Evolutionary conservation across 2,329 filamentous ascomycete genomes (phyloP).

Genomic region (Trichophyton rubrum): DNA sequence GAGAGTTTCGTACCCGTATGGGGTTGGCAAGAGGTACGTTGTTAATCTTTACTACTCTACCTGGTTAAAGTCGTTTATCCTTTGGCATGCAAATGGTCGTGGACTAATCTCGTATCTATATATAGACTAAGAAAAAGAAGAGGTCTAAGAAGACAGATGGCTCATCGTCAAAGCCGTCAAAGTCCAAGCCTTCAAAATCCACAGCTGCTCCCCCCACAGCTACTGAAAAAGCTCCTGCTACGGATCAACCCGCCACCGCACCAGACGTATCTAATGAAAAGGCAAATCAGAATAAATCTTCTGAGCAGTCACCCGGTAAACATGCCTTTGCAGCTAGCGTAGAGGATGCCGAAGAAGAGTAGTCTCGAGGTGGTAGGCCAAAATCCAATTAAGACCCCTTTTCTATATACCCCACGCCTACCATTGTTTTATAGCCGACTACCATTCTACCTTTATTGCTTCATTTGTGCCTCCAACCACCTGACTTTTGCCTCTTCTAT

Average conservation of each 20-base stretch:
- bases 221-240: neutral
- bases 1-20: constrained; percentile 92
- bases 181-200: neutral
- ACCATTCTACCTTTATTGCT: neutral
- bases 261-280: constrained; percentile 19
- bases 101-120: constrained; percentile 9
- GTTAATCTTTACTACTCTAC: constrained; percentile 18
- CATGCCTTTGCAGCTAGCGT: constrained; percentile 33
- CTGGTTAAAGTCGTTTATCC: neutral
- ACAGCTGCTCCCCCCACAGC: neutral
- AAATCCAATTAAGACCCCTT: neutral
- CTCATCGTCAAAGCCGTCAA: constrained; percentile 7
- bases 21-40: constrained; percentile 90
- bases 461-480: neutral
- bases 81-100: constrained; percentile 5
- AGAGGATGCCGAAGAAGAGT: constrained; percentile 34
- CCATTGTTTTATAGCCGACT: neutral
- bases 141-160: constrained; percentile 21
- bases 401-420: neutral
- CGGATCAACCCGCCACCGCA: neutral
- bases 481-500: neutral
- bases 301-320: constrained; percentile 24
- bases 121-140: constrained; percentile 31
- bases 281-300: constrained; percentile 25
- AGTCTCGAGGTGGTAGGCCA: constrained; percentile 6